These are phyloP conservation scores for Cercis canadensis DNA, from an alignment of 306 rosid genomes.

Conservation along the genomic window DNA sequence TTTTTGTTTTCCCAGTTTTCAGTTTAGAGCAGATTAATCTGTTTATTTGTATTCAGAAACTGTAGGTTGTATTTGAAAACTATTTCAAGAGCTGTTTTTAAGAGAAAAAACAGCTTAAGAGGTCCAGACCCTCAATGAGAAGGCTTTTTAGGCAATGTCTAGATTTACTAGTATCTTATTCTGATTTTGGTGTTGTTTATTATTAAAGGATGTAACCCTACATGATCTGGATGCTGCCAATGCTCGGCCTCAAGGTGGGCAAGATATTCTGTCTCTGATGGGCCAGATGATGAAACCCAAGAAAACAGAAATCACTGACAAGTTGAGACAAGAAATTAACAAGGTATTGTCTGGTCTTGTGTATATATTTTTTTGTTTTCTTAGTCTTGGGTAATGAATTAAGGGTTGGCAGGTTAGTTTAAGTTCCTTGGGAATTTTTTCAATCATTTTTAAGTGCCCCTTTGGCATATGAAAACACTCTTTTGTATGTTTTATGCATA, in stretches of 20 bases:
- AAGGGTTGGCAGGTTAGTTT: slow-evolving; percentile 1
- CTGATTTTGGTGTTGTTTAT: slow-evolving; percentile 29
- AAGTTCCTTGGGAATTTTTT: slow-evolving; percentile 9
- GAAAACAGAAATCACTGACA: slow-evolving; percentile 94
- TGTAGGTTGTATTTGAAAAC: too few relatives aligned
- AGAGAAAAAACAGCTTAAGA: too few relatives aligned
- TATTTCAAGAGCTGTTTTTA: too few relatives aligned
- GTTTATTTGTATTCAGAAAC: too few relatives aligned
- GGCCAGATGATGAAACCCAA: slow-evolving; percentile 99
- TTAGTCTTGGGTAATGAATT: background rate
- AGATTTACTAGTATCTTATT: slow-evolving; percentile 20
- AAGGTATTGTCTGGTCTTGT: slow-evolving; percentile 58
- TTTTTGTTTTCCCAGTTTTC: too few relatives aligned
- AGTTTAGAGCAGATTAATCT: too few relatives aligned
- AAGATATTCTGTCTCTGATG: slow-evolving; percentile 93
- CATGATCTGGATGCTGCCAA: slow-evolving; percentile 92
- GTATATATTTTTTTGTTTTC: slow-evolving; percentile 9
- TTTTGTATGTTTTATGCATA: background rate
- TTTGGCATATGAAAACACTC: background rate
- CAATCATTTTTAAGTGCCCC: slow-evolving; percentile 11
- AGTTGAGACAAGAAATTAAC: slow-evolving; percentile 87
- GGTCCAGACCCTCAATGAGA: background rate
- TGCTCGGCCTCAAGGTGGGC: slow-evolving; percentile 97
- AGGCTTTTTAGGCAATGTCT: slow-evolving; percentile 6
- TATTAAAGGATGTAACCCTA: slow-evolving; percentile 81